A percentile compares a stretch with the other conserved stretches of the same genome.
Evolutionary conservation across 108 stramenopile species (phyloP).

Genomic region (Nitzschia palea): DNA sequence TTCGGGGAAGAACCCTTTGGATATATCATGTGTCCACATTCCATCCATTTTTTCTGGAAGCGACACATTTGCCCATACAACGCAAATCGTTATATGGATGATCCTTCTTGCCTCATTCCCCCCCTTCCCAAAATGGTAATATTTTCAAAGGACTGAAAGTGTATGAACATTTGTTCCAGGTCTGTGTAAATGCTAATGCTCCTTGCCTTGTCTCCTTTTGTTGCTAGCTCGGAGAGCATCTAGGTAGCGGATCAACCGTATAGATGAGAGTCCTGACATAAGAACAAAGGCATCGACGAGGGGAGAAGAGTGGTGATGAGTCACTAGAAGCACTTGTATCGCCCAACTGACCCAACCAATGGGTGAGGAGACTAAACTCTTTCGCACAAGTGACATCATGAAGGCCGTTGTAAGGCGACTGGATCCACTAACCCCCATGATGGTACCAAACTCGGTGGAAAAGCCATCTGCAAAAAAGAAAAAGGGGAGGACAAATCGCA

Average conservation of each 20-base stretch:
- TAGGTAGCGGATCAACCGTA: slow-evolving; percentile 35
- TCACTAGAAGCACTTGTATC: slow-evolving; percentile 33
- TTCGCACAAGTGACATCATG: slow-evolving; percentile 31
- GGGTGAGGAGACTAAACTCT: slow-evolving; percentile 25
- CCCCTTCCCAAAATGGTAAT: no score
- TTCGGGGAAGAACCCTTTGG: no score
- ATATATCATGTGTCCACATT: no score
- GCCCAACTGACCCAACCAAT: slow-evolving; percentile 41
- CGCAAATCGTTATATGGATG: no score
- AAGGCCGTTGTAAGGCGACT: slow-evolving; percentile 29
- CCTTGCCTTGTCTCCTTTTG: slow-evolving; percentile 1
- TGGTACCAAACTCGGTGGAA: slow-evolving; percentile 26
- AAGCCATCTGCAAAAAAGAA: slow-evolving; percentile 39
- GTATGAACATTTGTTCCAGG: no score
- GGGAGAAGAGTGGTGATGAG: slow-evolving; percentile 1
- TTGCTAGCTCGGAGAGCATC: slow-evolving; percentile 7
- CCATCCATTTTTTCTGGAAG: no score
- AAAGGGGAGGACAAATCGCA: slow-evolving; percentile 17
- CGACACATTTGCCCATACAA: no score
- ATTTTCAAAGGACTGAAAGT: neutral
- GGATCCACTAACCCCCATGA: slow-evolving; percentile 29
- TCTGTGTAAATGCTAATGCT: no score
- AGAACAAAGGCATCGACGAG: slow-evolving; percentile 19
- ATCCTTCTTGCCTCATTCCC: no score
- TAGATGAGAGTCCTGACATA: slow-evolving; percentile 29